phyloP scores from a whole-genome alignment of 1,284 basidiomycete genomes.

The Cryptococcus sp. region DNA sequence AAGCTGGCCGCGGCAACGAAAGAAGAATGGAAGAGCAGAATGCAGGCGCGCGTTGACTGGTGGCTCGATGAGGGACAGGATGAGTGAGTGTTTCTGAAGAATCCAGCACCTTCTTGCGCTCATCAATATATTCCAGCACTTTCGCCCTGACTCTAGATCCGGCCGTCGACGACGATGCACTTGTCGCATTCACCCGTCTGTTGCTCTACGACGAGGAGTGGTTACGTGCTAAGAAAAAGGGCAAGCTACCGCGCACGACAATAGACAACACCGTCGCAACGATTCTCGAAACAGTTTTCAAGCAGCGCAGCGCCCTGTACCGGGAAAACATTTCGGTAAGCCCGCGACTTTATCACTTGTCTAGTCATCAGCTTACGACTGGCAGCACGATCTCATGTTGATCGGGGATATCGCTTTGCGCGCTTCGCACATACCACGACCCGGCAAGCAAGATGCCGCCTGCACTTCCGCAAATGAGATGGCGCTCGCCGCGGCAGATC shows the following conservation, averaged over 20 bases:
- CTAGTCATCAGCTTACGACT: neutral
- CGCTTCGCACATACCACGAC: too few relatives aligned
- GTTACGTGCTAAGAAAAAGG: slow-evolving; percentile 64
- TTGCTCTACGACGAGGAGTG: slow-evolving; percentile 69
- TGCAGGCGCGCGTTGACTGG: slow-evolving; percentile 68
- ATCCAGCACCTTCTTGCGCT: slow-evolving; percentile 1
- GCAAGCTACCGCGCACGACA: slow-evolving; percentile 76
- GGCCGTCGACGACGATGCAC: slow-evolving; percentile 61
- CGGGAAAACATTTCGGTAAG: slow-evolving; percentile 9
- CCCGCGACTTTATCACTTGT: too few relatives aligned
- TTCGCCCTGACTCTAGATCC: slow-evolving; percentile 62
- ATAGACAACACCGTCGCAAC: slow-evolving; percentile 55
- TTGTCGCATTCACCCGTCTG: slow-evolving; percentile 72
- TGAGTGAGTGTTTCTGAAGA: slow-evolving; percentile 65
- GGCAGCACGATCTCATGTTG: neutral
- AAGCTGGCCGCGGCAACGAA: slow-evolving; percentile 23
- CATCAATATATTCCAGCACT: slow-evolving; percentile 49
- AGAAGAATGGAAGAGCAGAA: slow-evolving; percentile 7
- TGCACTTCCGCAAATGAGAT: too few relatives aligned
- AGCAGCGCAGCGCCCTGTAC: slow-evolving; percentile 9
- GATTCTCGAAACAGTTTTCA: slow-evolving; percentile 59
- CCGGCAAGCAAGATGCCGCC: too few relatives aligned
- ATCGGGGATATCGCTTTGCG: neutral
- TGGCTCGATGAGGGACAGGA: slow-evolving; percentile 88
- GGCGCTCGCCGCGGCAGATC: too few relatives aligned